A percentile compares a stretch with the other conserved stretches of the same genome.
Conservation (phyloP, 139 green algal species). For the Tetradesmus obliquus region DNA sequence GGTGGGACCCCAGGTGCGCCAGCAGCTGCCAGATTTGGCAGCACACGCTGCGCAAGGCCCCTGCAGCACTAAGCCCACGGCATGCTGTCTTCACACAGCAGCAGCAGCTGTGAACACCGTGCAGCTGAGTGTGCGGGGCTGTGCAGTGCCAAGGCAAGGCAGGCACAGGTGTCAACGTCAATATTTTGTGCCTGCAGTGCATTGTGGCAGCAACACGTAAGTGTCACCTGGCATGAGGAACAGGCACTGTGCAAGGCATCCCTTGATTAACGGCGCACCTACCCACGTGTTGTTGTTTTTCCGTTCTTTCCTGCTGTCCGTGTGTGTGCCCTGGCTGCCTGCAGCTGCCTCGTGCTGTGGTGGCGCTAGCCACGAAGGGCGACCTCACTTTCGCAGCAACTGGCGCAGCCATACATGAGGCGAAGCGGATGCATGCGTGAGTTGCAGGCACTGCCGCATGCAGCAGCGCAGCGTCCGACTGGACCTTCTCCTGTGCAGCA, state of each 20-base stretch:
- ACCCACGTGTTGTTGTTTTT: not conserved
- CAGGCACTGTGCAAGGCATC: no score
- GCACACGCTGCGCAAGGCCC: no score
- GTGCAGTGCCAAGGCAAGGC: no score
- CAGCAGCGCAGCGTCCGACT: not conserved
- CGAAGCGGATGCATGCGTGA: slow-evolving; percentile 66
- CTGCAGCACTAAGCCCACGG: not conserved
- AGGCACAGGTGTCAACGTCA: no score
- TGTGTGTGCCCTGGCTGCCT: not conserved
- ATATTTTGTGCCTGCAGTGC: no score
- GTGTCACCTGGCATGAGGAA: no score
- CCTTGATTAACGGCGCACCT: no score
- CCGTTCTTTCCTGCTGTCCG: not conserved
- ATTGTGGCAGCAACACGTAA: no score
- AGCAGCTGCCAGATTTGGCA: not conserved
- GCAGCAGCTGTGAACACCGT: slow-evolving; percentile 37
- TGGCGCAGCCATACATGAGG: slow-evolving; percentile 78
- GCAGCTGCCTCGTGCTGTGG: slow-evolving; percentile 81
- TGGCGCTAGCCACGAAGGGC: slow-evolving; percentile 74
- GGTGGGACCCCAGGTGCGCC: slow-evolving; percentile 83
- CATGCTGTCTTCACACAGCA: not conserved
- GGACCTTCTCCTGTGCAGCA: not conserved
- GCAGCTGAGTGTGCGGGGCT: not conserved
- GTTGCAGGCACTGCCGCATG: not conserved
- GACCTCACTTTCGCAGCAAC: slow-evolving; percentile 93